These are phyloP conservation scores for Funneliformis mosseae DNA, from an alignment of 192 early-diverging fungal species.

Conservation along the genomic window DNA sequence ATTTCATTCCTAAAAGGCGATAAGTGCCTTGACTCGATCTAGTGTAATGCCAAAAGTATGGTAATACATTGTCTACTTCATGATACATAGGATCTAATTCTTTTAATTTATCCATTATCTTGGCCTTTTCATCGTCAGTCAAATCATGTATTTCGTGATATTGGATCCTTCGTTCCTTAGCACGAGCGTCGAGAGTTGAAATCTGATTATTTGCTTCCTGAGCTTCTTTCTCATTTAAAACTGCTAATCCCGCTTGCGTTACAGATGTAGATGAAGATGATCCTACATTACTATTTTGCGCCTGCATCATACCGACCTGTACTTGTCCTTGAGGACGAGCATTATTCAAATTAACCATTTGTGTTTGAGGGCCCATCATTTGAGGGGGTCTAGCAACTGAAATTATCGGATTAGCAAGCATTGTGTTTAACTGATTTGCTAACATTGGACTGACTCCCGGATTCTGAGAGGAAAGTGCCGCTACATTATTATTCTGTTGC, in stretches of 20 bases:
- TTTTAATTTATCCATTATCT: background rate
- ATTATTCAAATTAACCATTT: background rate
- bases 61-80: slow-evolving; percentile 12
- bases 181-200: background rate
- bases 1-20: slow-evolving; percentile 2
- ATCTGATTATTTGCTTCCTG: background rate
- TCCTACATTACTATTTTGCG: background rate
- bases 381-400: background rate
- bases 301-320: background rate
- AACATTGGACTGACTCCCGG: background rate
- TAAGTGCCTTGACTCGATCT: background rate
- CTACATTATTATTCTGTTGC: background rate
- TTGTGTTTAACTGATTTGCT: background rate
- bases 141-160: slow-evolving; percentile 19
- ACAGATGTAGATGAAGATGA: background rate
- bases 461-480: background rate
- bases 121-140: background rate
- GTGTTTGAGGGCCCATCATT: background rate
- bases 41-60: slow-evolving; percentile 23
- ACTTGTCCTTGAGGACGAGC: background rate
- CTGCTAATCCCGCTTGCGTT: background rate
- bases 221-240: background rate
- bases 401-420: background rate
- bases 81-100: slow-evolving; percentile 5
- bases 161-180: slow-evolving; percentile 2